These are phyloP conservation scores for Raffaelea arxii DNA, from an alignment of 2,329 filamentous ascomycete genomes.

Conservation along the genomic window DNA sequence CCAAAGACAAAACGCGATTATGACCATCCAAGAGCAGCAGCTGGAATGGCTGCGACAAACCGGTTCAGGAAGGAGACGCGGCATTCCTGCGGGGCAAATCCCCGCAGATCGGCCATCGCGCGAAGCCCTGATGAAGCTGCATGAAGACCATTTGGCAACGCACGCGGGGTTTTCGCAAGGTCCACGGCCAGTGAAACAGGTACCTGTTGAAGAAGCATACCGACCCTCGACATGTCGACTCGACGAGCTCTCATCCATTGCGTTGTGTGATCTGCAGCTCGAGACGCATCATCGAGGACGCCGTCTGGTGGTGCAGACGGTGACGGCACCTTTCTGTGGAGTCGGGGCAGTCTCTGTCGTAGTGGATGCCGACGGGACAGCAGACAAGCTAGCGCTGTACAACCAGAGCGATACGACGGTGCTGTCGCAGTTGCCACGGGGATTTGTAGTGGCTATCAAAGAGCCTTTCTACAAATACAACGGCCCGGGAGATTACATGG, in stretches of 20 bases:
- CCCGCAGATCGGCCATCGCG: too few relatives aligned
- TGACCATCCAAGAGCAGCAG: too few relatives aligned
- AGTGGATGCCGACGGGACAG: constrained; percentile 25
- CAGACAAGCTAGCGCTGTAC: constrained; percentile 27
- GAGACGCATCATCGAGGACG: constrained; percentile 25
- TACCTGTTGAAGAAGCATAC: too few relatives aligned
- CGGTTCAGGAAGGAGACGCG: too few relatives aligned
- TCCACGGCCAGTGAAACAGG: too few relatives aligned
- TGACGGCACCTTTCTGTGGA: constrained; percentile 21
- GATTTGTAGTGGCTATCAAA: constrained; percentile 21
- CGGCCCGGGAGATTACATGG: constrained; percentile 20
- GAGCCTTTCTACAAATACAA: constrained; percentile 27
- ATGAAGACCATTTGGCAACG: too few relatives aligned
- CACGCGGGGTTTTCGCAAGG: too few relatives aligned
- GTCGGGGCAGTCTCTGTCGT: constrained; percentile 25
- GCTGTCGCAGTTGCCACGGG: constrained; percentile 16
- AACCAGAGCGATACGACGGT: constrained; percentile 21
- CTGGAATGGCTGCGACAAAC: too few relatives aligned
- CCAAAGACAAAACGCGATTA: too few relatives aligned
- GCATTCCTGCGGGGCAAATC: too few relatives aligned
- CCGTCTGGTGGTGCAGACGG: constrained; percentile 20
- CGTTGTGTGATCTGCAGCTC: constrained; percentile 19
- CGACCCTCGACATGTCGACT: too few relatives aligned
- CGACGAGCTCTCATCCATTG: too few relatives aligned
- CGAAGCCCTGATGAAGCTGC: background rate